These are phyloP conservation scores for Scheffersomyces illinoinensis DNA, from an alignment of 1,139 yeast species.

Conservation along the genomic window DNA sequence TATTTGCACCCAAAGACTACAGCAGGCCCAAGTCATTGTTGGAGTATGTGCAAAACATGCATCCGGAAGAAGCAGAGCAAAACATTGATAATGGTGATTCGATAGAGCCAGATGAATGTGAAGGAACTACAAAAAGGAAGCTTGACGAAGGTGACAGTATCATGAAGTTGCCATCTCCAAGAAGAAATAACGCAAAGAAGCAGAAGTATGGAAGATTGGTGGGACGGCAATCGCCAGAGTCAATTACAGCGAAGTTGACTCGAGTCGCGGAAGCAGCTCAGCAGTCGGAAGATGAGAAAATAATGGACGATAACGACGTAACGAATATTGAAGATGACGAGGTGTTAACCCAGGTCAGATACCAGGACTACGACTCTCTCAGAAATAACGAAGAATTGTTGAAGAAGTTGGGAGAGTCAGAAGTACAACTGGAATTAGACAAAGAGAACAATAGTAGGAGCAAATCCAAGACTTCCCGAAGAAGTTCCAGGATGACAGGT, in stretches of 20 bases:
- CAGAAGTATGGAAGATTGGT: constrained; percentile 38
- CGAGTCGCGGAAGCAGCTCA: constrained; percentile 5
- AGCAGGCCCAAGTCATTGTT: constrained; percentile 29
- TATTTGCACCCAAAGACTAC: constrained; percentile 43
- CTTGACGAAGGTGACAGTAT: constrained; percentile 5
- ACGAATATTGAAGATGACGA: constrained; percentile 24
- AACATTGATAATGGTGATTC: background rate
- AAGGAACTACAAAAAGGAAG: background rate
- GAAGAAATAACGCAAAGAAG: constrained; percentile 25
- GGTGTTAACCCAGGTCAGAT: constrained; percentile 29
- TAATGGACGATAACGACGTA: constrained; percentile 16
- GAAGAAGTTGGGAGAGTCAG: constrained; percentile 22
- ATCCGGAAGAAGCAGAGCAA: constrained; percentile 6
- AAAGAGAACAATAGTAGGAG: background rate
- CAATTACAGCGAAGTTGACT: constrained; percentile 15
- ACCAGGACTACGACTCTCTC: constrained; percentile 30
- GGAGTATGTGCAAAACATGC: constrained; percentile 29
- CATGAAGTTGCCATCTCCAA: constrained; percentile 41
- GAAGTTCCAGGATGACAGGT: background rate
- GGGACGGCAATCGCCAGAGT: constrained; percentile 17
- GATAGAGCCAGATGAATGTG: background rate
- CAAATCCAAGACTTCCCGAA: background rate
- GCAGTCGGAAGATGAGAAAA: constrained; percentile 8
- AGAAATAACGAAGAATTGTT: constrained; percentile 26
- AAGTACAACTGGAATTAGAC: background rate